A percentile compares a stretch with the other conserved stretches of the same genome.
These are phyloP conservation scores for Sabuloglossum arenarium DNA, from an alignment of 495 filamentous ascomycete species.

Conservation along the genomic window DNA sequence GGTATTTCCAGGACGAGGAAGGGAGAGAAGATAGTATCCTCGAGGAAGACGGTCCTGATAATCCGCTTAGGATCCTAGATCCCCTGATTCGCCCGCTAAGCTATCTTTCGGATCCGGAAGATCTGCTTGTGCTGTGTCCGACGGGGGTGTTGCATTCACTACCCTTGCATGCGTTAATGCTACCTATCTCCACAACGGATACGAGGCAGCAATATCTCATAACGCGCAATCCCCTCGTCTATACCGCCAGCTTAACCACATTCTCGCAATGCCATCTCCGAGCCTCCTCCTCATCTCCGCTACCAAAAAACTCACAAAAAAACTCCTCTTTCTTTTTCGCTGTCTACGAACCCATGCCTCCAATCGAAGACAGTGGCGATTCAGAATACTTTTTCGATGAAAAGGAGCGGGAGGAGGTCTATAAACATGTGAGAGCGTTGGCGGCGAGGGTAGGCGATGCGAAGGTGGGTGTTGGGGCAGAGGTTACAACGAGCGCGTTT, in stretches of 20 bases:
- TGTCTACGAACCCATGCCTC: not conserved
- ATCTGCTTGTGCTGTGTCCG: not conserved
- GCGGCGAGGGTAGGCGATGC: too few relatives aligned
- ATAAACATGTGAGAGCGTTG: not conserved
- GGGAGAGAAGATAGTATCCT: not conserved
- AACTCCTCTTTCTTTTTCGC: not conserved
- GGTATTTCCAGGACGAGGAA: too few relatives aligned
- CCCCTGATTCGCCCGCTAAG: not conserved
- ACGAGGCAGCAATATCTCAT: not conserved
- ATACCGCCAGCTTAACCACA: not conserved
- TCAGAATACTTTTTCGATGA: not conserved
- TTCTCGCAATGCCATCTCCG: not conserved
- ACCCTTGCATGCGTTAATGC: not conserved
- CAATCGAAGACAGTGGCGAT: not conserved
- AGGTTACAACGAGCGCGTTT: too few relatives aligned
- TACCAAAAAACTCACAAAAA: not conserved
- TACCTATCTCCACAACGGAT: not conserved
- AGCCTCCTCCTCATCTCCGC: not conserved
- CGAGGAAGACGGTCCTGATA: not conserved
- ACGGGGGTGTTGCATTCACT: not conserved
- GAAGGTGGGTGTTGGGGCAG: too few relatives aligned
- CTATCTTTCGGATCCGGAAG: not conserved
- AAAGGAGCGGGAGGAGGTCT: not conserved
- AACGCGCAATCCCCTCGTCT: not conserved
- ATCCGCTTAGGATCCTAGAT: not conserved